Evolutionary conservation across 2,329 filamentous ascomycete species (phyloP), one percentile per base, ranked within the genome.

Genomic region (Aspergillus sp.): DNA sequence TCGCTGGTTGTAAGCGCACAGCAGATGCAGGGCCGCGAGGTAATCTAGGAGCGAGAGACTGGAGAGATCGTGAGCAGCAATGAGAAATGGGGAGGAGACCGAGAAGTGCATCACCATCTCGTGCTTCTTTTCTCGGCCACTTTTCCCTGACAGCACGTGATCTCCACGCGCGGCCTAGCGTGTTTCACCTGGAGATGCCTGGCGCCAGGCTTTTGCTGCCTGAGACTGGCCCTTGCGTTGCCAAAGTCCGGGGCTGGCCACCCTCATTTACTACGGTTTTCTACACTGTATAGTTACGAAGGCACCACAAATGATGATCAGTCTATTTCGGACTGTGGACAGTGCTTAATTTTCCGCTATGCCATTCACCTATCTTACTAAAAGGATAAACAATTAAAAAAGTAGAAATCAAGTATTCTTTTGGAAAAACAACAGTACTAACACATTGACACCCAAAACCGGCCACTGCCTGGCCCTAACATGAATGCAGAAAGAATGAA

Each of bases 171-270:
- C 20, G 55, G 62, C 24, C 55, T 67, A 69, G 69, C 60, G 70
- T 68, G 71, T 73, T 73, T 73, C 70, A 72, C 65, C 59, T 66
- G 50, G 51, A 20, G 57, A 39, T 63, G 54, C 54, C 59, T 65
- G 56, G 39, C 49, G 61, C 67, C 58, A 65, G 61, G 57, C 67
- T 62, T 26, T 39, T 49, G 63, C 56, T 46, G 66, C 53, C 32
- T 20, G 45, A 16, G 42, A 29, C 26, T 29, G 26, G 26, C 26
- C 26, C 26, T 29, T 36, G 32, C 32, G 11, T 36, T 36, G 32
- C 32, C 11, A 12, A 12, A 36, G 14, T 36, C 32, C 32, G 32
- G 32, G 32, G 36, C 36, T 42, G 36, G 36, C 36, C 16, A 42
- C 5, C 14, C 36, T 42, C 36, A 2, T 7, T 36, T 36, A 36